Percentiles rank a stretch among this genome's conserved stretches.
Conservation (phyloP, 2,329 filamentous ascomycete species). For the Arthrobotrys pseudoclavata region DNA sequence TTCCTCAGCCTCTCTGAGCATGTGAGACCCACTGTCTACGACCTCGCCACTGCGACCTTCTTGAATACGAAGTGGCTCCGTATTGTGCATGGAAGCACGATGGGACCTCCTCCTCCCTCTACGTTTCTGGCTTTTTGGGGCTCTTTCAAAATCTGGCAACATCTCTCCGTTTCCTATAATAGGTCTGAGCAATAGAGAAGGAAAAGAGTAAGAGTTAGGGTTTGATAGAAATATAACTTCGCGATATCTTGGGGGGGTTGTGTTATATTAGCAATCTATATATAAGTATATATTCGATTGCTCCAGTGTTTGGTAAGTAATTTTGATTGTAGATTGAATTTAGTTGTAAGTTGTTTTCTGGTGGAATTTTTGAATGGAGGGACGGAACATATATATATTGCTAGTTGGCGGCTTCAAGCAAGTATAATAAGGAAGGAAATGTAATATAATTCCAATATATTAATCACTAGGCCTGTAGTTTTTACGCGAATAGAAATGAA, state of each 20-base stretch:
- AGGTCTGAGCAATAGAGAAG: not conserved
- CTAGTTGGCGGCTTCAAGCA: too few species aligned
- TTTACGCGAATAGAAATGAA: not conserved
- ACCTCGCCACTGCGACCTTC: not conserved
- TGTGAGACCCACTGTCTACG: not conserved
- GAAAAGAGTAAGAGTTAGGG: not conserved
- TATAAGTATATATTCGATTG: too few species aligned
- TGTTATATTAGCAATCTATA: not conserved
- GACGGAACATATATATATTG: too few species aligned
- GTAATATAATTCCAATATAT: not conserved
- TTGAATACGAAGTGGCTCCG: not conserved
- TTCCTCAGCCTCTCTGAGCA: not conserved
- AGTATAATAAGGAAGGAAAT: too few species aligned
- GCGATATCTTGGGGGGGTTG: not conserved
- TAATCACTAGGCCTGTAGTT: not conserved
- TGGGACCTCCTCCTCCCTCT: not conserved
- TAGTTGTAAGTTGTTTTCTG: too few species aligned
- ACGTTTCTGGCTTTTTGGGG: not conserved
- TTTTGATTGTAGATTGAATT: too few species aligned
- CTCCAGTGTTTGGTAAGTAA: too few species aligned
- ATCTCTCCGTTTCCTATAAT: not conserved
- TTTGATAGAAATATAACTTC: not conserved
- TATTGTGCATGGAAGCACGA: not conserved
- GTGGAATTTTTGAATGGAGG: too few species aligned
- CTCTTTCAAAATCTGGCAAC: conserved; percentile 1